These are phyloP conservation scores for Arthrobotrys entomopaga DNA, from an alignment of 2,329 filamentous ascomycete genomes.

Conservation along the genomic window DNA sequence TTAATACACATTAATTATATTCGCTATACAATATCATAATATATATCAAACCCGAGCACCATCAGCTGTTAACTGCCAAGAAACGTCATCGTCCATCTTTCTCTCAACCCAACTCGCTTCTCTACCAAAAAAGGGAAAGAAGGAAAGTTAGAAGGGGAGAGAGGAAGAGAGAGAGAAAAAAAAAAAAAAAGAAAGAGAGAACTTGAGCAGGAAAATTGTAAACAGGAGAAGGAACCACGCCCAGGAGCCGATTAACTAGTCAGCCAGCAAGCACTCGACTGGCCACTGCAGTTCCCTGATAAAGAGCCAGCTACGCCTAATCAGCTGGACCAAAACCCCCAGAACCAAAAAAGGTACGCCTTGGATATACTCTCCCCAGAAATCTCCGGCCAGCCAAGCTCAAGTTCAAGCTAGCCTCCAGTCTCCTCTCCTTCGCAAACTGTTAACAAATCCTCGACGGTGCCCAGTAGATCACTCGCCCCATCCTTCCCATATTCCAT, in stretches of 20 bases:
- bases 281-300: constrained; percentile 19
- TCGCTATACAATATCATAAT: no score
- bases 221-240: constrained; percentile 5
- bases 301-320: not conserved
- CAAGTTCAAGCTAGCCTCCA: no score
- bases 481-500: no score
- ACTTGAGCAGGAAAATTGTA: not conserved
- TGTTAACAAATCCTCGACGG: no score
- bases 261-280: constrained; percentile 13
- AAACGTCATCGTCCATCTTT: constrained; percentile 31
- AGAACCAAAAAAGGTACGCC: constrained; percentile 3
- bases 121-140: not conserved
- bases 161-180: not conserved
- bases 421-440: no score
- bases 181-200: constrained; percentile 10
- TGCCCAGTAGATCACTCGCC: no score
- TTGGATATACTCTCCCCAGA: not conserved
- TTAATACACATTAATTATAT: not conserved
- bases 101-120: not conserved
- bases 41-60: not conserved
- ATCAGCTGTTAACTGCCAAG: constrained; percentile 30
- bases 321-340: constrained; percentile 1
- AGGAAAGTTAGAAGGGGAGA: not conserved
- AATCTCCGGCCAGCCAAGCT: not conserved
- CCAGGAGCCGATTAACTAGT: constrained; percentile 12